Percentiles rank a stretch among this genome's conserved stretches.
These are phyloP conservation scores for Fusarium annulatum DNA, from an alignment of 2,329 filamentous ascomycete genomes.

Conservation along the genomic window DNA sequence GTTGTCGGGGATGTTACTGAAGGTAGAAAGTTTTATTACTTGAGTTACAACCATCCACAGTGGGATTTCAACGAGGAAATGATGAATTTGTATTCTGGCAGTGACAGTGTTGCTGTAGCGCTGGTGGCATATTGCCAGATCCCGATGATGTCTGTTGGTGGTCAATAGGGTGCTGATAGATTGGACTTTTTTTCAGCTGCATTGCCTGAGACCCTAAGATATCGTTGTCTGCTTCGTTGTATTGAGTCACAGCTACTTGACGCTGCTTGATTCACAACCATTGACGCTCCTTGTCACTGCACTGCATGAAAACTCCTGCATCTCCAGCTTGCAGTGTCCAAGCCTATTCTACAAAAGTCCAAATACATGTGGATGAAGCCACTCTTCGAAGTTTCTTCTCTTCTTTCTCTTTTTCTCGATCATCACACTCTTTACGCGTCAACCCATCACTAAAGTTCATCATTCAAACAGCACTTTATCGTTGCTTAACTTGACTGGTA, in stretches of 20 bases:
- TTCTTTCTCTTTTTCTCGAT: not conserved
- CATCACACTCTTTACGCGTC: not conserved
- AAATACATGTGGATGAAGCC: not conserved
- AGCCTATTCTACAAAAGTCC: not conserved
- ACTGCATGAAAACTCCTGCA: not conserved
- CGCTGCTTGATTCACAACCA: not conserved
- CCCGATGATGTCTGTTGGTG: no score
- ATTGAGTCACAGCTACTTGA: not conserved
- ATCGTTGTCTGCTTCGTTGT: not conserved
- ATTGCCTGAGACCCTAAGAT: not conserved
- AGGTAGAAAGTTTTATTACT: no score
- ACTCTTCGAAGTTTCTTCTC: not conserved
- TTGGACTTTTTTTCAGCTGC: fast-evolving
- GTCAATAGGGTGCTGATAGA: not conserved
- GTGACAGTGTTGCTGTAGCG: not conserved
- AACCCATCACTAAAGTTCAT: no score
- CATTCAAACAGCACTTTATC: not conserved
- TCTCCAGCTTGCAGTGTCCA: not conserved
- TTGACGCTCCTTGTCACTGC: not conserved
- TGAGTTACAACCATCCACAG: fast-evolving
- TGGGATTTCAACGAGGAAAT: not conserved
- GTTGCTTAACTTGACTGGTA: not conserved
- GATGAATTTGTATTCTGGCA: no score
- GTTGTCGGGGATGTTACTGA: fast-evolving
- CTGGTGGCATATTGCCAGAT: not conserved